phyloP scores from a whole-genome alignment of 768 basidiomycete genomes.

The Lactifluus volemus region DNA sequence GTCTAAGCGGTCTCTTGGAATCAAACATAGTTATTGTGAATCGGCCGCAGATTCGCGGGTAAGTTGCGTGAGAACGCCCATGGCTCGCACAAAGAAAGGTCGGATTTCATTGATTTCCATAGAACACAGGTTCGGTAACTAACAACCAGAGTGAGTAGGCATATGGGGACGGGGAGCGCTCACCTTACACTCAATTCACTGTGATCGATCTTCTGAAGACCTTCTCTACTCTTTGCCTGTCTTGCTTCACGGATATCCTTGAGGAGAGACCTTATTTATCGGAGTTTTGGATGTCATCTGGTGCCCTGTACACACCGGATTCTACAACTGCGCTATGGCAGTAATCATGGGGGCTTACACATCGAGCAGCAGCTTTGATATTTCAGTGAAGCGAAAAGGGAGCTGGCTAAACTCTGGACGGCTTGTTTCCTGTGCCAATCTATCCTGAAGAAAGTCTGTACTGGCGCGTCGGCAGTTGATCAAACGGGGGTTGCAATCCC shows the following conservation, averaged over 20 bases:
- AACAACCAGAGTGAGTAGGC: background rate
- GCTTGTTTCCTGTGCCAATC: conserved; percentile 66
- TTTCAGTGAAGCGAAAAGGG: conserved; percentile 85
- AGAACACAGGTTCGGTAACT: conserved; percentile 80
- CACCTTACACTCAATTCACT: conserved; percentile 65
- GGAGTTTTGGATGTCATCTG: conserved; percentile 81
- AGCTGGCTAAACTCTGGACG: conserved; percentile 65
- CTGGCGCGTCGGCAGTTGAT: background rate
- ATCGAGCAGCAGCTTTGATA: conserved; percentile 88
- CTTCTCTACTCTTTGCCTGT: conserved; percentile 87
- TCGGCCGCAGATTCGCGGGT: conserved; percentile 21
- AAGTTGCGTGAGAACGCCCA: conserved; percentile 63
- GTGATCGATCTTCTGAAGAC: conserved; percentile 71
- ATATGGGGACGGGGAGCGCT: background rate
- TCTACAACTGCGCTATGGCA: background rate
- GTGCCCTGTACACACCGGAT: conserved; percentile 48
- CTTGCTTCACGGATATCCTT: conserved; percentile 95
- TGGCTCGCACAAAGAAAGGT: conserved; percentile 78
- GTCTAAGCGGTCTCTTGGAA: background rate
- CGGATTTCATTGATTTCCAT: conserved; percentile 95
- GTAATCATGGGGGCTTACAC: conserved; percentile 46
- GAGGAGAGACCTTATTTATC: conserved; percentile 78
- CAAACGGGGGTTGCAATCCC: background rate
- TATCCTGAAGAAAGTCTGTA: conserved; percentile 72
- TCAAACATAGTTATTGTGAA: conserved; percentile 2